Evolutionary conservation across 1,139 yeast genomes (phyloP).

Genomic region (Yamadazyma diddensiae): DNA sequence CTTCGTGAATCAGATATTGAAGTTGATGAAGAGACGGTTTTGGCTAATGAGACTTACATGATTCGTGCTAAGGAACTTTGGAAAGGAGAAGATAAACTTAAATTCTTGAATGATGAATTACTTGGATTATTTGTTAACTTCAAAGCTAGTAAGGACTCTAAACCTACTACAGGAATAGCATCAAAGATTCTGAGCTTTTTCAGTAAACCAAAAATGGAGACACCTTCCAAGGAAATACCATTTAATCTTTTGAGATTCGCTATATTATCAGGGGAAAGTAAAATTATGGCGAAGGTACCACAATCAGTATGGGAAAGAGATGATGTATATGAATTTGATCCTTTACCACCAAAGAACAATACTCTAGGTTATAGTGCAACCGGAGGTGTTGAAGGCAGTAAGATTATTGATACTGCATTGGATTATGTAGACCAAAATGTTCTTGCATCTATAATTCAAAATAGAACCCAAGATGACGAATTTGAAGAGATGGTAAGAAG

Average conservation of each 20-base stretch:
- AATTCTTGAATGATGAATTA: conserved; percentile 49
- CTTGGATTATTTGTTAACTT: conserved; percentile 24
- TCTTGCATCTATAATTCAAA: conserved; percentile 36
- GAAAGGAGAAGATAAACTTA: conserved; percentile 43
- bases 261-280: conserved; percentile 65
- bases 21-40: conserved; percentile 22
- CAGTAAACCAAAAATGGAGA: conserved; percentile 9
- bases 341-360: conserved; percentile 54
- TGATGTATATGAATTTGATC: conserved; percentile 67
- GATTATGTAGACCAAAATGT: conserved; percentile 39
- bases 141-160: conserved; percentile 10
- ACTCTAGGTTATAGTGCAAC: conserved; percentile 26
- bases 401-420: conserved; percentile 30
- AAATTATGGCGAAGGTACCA: conserved; percentile 69
- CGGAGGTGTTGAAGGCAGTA: conserved; percentile 21
- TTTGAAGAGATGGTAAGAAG: conserved; percentile 26
- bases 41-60: conserved; percentile 51
- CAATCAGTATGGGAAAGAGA: conserved; percentile 56
- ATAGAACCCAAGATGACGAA: conserved; percentile 26
- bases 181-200: conserved; percentile 14
- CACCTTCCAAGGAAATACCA: conserved; percentile 38
- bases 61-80: conserved; percentile 50
- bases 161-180: conserved; percentile 9
- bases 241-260: conserved; percentile 62
- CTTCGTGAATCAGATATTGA: conserved; percentile 23